These are phyloP conservation scores for Xerocomus brunneocitrinus DNA, from an alignment of 768 basidiomycete genomes.

Conservation along the genomic window DNA sequence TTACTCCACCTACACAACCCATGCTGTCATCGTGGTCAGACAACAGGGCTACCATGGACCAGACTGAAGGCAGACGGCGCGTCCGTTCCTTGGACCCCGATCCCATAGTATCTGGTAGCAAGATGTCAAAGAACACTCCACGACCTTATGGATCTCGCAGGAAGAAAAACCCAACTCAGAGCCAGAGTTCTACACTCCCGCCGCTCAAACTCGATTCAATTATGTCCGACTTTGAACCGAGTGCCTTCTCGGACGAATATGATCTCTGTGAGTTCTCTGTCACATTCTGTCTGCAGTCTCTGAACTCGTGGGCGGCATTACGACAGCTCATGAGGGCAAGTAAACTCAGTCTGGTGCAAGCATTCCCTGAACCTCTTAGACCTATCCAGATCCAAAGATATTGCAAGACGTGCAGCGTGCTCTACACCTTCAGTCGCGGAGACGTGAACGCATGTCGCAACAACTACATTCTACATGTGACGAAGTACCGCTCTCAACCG, in stretches of 20 bases:
- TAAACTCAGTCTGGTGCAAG: constrained; percentile 9
- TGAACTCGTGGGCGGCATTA: constrained; percentile 9
- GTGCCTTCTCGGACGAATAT: constrained; percentile 68
- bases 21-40: constrained; percentile 13
- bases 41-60: constrained; percentile 4
- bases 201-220: constrained; percentile 25
- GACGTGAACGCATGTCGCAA: constrained; percentile 55
- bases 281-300: constrained; percentile 1
- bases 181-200: constrained; percentile 13
- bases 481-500: constrained; percentile 23
- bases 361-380: constrained; percentile 11
- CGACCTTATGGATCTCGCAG: constrained; percentile 17
- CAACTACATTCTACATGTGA: constrained; percentile 14
- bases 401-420: constrained; percentile 78
- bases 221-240: constrained; percentile 34
- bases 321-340: constrained; percentile 70
- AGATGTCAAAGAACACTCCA: constrained; percentile 11
- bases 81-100: constrained; percentile 20
- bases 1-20: constrained; percentile 14
- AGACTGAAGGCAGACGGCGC: constrained; percentile 16
- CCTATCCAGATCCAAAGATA: constrained; percentile 62
- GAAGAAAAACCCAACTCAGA: constrained; percentile 16
- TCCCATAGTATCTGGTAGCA: constrained; percentile 11
- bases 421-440: constrained; percentile 64
- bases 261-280: constrained; percentile 57